Conservation (phyloP, 1,139 yeast species). For the Blastobotrys illinoisensis region DNA sequence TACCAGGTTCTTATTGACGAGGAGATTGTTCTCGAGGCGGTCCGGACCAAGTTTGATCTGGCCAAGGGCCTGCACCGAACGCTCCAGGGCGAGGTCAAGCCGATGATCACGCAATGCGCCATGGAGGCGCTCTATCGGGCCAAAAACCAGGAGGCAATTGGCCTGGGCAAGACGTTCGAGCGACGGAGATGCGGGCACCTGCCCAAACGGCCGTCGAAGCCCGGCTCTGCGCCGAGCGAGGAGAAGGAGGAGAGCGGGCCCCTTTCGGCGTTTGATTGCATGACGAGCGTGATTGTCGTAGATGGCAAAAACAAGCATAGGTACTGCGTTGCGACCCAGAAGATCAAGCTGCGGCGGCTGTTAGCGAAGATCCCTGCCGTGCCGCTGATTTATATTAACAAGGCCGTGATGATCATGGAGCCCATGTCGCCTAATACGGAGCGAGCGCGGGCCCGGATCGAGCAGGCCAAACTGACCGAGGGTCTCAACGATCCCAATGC, state of each 20-base stretch:
- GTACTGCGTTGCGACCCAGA: slow-evolving; percentile 82
- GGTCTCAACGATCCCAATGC: slow-evolving; percentile 65
- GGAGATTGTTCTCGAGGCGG: slow-evolving; percentile 62
- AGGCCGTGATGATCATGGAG: slow-evolving; percentile 95
- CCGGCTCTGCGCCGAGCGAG: slow-evolving; percentile 5
- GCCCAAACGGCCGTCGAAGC: slow-evolving; percentile 12
- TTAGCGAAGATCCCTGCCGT: slow-evolving; percentile 80
- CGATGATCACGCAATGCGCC: slow-evolving; percentile 96
- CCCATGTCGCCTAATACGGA: slow-evolving; percentile 75
- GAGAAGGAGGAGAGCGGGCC: slow-evolving; percentile 13
- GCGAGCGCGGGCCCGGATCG: slow-evolving; percentile 49
- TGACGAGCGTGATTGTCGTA: slow-evolving; percentile 61
- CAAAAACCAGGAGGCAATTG: slow-evolving; percentile 68
- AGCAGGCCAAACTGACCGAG: slow-evolving; percentile 58
- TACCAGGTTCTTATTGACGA: slow-evolving; percentile 83
- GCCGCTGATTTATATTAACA: slow-evolving; percentile 78
- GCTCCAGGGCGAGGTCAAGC: slow-evolving; percentile 78
- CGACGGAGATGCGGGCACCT: slow-evolving; percentile 63
- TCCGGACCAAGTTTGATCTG: slow-evolving; percentile 63
- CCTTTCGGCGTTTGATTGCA: slow-evolving; percentile 69
- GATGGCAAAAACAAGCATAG: slow-evolving; percentile 82
- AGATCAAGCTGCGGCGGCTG: slow-evolving; percentile 57
- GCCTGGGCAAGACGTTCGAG: slow-evolving; percentile 73
- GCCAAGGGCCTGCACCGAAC: slow-evolving; percentile 75
- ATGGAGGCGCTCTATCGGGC: slow-evolving; percentile 77